Conservation (phyloP, 345 rosid genomes). For the Cardamine chenopodiifolia region DNA sequence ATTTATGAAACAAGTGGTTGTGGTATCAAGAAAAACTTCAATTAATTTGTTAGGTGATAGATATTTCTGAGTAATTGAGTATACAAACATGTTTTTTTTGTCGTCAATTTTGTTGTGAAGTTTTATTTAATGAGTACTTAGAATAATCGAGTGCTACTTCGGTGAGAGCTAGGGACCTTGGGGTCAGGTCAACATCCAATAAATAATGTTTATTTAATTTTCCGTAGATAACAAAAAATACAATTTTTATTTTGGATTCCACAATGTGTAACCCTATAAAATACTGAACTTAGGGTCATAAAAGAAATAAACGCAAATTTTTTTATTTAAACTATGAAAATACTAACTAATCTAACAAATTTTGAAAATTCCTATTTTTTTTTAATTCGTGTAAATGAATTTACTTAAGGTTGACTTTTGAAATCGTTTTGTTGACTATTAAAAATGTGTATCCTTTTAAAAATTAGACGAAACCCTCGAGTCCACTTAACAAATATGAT, state of each 20-base stretch:
- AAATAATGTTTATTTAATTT: neutral
- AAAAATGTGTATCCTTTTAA: neutral
- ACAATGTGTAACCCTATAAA: too few species aligned
- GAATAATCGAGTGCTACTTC: neutral
- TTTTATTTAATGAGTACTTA: neutral
- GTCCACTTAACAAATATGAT: neutral
- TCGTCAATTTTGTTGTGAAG: neutral
- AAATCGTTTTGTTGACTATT: neutral
- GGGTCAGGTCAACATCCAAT: neutral
- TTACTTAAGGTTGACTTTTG: neutral
- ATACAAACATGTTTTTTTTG: neutral
- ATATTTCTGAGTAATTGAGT: slow-evolving; percentile 1
- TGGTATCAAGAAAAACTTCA: neutral
- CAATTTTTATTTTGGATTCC: too few species aligned
- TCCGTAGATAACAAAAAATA: neutral
- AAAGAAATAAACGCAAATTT: neutral
- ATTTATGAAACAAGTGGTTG: neutral
- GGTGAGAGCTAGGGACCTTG: neutral
- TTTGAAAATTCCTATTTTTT: neutral
- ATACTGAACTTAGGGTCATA: too few species aligned
- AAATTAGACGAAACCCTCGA: neutral
- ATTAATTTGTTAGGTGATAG: neutral
- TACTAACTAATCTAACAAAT: neutral
- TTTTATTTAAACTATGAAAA: neutral
- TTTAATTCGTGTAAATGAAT: too few species aligned